Conservation (phyloP, 257 asterid genomes). For the Verbena officinalis region DNA sequence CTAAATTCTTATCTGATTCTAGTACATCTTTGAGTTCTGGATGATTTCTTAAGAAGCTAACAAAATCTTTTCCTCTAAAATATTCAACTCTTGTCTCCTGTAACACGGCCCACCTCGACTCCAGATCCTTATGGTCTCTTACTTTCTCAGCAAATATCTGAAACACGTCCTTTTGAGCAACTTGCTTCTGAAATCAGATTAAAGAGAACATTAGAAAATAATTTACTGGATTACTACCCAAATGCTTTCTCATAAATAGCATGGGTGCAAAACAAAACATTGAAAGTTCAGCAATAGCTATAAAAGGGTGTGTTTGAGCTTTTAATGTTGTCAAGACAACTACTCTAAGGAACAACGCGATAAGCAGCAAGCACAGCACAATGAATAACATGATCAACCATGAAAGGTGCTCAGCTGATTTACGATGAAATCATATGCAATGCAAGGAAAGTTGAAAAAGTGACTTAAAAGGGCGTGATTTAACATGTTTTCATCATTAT, state of each 20-base stretch:
- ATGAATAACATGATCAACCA: not conserved
- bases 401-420: not conserved
- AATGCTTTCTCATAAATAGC: slow-evolving; percentile 14
- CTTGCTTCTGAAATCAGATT: slow-evolving; percentile 74
- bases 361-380: not conserved
- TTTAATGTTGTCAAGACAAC: not conserved
- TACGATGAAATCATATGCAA: not conserved
- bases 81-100: slow-evolving; percentile 99
- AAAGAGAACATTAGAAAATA: slow-evolving; percentile 18
- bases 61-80: slow-evolving; percentile 92
- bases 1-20: slow-evolving; percentile 73
- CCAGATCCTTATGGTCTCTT: slow-evolving; percentile 92
- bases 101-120: slow-evolving; percentile 97
- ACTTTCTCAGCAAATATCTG: slow-evolving; percentile 95
- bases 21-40: slow-evolving; percentile 75
- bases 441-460: slow-evolving; percentile 1
- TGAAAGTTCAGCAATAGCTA: not conserved
- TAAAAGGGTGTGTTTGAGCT: not conserved
- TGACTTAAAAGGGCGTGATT: not conserved
- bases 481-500: not conserved
- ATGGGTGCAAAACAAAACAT: not conserved
- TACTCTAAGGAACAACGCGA: not conserved
- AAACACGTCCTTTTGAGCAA: slow-evolving; percentile 71
- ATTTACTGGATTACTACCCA: not conserved
- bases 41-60: slow-evolving; percentile 77